Percentiles rank a stretch among this genome's conserved stretches.
Conservation (phyloP, 176 grass and related monocot genomes). For the Aechmea fasciata region DNA sequence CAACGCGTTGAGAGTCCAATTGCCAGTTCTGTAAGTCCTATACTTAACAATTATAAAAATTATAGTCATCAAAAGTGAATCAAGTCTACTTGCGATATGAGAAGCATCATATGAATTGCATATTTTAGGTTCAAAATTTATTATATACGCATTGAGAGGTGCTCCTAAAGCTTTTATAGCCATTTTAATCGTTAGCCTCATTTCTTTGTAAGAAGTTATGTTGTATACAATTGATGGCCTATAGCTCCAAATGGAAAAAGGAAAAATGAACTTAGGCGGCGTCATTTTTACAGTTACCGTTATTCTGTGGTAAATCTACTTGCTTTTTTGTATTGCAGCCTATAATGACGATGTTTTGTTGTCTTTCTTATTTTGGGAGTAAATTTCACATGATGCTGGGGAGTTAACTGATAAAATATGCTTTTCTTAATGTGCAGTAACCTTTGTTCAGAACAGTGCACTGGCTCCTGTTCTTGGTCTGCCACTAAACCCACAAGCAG, state of each 20-base stretch:
- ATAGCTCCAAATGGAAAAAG: background rate
- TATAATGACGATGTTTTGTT: background rate
- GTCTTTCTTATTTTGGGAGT: background rate
- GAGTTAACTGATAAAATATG: conserved; percentile 7
- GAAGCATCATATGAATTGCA: background rate
- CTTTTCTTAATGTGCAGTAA: conserved; percentile 27
- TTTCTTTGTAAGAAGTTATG: background rate
- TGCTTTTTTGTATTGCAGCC: background rate
- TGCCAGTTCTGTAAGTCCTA: too few species aligned
- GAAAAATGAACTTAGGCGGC: background rate
- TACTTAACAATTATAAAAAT: too few species aligned
- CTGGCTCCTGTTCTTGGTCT: conserved; percentile 53
- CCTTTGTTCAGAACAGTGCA: conserved; percentile 32
- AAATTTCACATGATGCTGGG: background rate
- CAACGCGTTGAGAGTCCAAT: too few species aligned
- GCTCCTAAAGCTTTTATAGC: background rate
- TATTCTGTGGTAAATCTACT: background rate
- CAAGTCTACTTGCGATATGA: background rate
- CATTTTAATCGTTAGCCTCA: background rate
- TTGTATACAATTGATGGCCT: background rate
- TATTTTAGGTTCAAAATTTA: background rate
- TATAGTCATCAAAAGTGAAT: too few species aligned
- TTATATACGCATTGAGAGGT: background rate
- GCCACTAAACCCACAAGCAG: conserved; percentile 38
- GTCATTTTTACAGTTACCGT: background rate